phyloP scores from a whole-genome alignment of 2,329 filamentous ascomycete species.

The Zymoseptoria brevis region DNA sequence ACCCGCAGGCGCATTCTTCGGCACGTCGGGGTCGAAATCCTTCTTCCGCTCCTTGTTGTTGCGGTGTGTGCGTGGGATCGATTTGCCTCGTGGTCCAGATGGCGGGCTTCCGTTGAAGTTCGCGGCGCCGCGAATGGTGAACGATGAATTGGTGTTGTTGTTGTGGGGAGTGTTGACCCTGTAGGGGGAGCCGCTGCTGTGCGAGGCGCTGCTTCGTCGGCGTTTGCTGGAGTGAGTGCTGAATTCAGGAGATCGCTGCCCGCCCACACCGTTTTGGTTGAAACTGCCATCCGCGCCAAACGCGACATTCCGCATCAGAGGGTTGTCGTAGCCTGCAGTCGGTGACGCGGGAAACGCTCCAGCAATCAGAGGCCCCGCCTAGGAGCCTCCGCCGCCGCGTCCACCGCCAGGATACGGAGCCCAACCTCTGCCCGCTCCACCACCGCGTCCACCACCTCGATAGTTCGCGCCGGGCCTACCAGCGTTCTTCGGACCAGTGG shows the following conservation, averaged over 20 bases:
- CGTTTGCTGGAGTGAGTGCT: not conserved
- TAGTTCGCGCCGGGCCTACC: slow-evolving; percentile 89
- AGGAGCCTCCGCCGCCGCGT: not conserved
- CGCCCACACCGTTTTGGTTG: not conserved
- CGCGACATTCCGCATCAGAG: not conserved
- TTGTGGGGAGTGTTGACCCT: not conserved
- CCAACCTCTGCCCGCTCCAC: slow-evolving; percentile 26
- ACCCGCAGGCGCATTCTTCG: not conserved
- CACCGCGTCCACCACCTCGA: slow-evolving; percentile 75
- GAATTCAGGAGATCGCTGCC: not conserved
- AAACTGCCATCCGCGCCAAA: not conserved
- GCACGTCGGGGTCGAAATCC: not conserved
- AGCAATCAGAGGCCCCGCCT: not conserved
- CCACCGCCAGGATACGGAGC: not conserved
- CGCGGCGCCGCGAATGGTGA: not conserved
- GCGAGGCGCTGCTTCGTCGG: not conserved
- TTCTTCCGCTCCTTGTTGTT: not conserved
- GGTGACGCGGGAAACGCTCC: not conserved
- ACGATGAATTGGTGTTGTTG: not conserved
- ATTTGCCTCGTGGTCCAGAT: not conserved
- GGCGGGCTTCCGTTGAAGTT: not conserved
- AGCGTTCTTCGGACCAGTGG: slow-evolving; percentile 92
- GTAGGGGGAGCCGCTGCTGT: not conserved
- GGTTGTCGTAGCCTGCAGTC: not conserved
- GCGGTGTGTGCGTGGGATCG: not conserved